Evolutionary conservation across 331 rosid species (phyloP).

Genomic region (Dryas integrifolia): DNA sequence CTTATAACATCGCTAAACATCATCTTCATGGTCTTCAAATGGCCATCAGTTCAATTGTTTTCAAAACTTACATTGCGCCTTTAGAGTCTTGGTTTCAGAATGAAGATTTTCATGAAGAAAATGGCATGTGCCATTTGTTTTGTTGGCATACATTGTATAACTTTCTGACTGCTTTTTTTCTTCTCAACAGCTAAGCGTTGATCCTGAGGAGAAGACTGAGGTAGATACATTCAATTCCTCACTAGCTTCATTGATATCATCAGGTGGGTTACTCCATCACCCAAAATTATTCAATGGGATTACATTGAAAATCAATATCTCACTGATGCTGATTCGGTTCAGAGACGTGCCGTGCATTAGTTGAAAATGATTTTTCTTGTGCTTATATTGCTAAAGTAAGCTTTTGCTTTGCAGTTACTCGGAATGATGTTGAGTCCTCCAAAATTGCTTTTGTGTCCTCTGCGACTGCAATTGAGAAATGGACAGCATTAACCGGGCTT

Average conservation of each 20-base stretch:
- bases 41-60: too few species aligned
- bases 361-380: background rate
- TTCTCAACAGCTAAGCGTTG: conserved; percentile 67
- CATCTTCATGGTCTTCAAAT: too few species aligned
- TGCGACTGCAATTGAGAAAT: conserved; percentile 79
- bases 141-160: background rate
- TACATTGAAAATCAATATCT: background rate
- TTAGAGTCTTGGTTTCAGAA: background rate
- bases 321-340: too few species aligned
- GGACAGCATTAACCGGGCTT: conserved; percentile 75
- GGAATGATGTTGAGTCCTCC: conserved; percentile 74
- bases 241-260: conserved; percentile 60
- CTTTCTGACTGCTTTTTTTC: conserved; percentile 32
- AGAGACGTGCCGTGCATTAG: background rate
- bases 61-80: background rate
- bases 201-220: conserved; percentile 75
- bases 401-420: conserved; percentile 48
- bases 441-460: conserved; percentile 76
- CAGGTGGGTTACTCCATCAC: conserved; percentile 47
- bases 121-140: background rate
- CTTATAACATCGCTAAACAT: too few species aligned
- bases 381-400: background rate
- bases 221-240: conserved; percentile 71
- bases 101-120: background rate
- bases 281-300: background rate